A percentile compares a stretch with the other conserved stretches of the same genome.
Conservation (phyloP, 805 yeast species). For the Cyberlindnera petersonii region DNA sequence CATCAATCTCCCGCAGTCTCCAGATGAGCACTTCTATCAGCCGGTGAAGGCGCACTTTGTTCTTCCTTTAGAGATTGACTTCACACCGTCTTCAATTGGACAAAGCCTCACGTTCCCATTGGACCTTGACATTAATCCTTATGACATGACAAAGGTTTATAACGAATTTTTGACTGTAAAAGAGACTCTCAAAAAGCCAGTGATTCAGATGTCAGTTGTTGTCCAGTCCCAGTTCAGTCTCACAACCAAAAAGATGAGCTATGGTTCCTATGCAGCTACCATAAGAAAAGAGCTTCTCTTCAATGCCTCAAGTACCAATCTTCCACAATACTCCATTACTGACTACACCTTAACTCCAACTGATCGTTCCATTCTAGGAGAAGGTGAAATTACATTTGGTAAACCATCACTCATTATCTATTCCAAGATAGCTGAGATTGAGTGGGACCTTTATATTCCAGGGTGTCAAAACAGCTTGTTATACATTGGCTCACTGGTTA, state of each 20-base stretch:
- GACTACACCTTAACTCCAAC: not conserved
- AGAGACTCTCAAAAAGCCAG: constrained; percentile 1
- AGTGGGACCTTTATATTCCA: constrained; percentile 21
- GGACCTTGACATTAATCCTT: constrained; percentile 10
- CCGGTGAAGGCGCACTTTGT: constrained; percentile 8
- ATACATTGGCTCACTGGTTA: constrained; percentile 8
- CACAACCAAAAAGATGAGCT: not conserved
- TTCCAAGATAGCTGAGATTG: constrained; percentile 8
- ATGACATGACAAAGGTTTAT: constrained; percentile 9
- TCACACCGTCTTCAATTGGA: constrained; percentile 12
- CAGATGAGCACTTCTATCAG: constrained; percentile 6
- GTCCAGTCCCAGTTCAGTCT: constrained; percentile 9
- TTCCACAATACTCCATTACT: constrained; percentile 1
- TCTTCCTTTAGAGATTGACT: constrained; percentile 11
- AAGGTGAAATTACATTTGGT: not conserved
- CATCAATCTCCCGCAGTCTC: constrained; percentile 10
- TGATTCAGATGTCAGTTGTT: constrained; percentile 3
- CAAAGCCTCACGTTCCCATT: constrained; percentile 4
- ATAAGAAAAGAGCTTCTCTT: constrained; percentile 1
- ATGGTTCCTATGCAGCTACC: constrained; percentile 8
- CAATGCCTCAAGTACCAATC: not conserved
- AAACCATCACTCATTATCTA: constrained; percentile 1
- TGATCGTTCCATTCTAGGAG: not conserved
- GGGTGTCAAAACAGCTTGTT: constrained; percentile 17
- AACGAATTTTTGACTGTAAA: constrained; percentile 6